These are phyloP conservation scores for Nemania diffusa DNA, from an alignment of 2,329 filamentous ascomycete species.

Conservation along the genomic window DNA sequence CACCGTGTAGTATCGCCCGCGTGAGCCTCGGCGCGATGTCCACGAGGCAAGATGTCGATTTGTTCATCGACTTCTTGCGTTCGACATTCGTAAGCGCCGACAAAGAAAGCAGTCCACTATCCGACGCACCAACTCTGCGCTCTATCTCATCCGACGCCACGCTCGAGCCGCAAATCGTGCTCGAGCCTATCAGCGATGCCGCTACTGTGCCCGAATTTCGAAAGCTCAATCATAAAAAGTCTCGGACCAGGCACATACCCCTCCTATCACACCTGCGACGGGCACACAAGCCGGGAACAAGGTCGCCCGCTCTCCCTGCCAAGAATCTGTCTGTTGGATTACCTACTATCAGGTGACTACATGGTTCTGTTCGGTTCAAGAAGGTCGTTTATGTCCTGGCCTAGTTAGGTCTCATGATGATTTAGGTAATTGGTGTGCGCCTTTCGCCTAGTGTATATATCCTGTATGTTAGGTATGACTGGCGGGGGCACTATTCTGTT, in stretches of 20 bases:
- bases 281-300: constrained; percentile 18
- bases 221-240: constrained; percentile 22
- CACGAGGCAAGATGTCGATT: constrained; percentile 63
- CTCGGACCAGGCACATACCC: constrained; percentile 26
- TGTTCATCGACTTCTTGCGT: constrained; percentile 59
- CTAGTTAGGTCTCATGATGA: neutral
- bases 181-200: constrained; percentile 2
- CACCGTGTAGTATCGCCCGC: constrained; percentile 62
- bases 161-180: constrained; percentile 16
- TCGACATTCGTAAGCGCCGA: constrained; percentile 50
- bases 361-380: neutral
- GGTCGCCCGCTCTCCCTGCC: constrained; percentile 22
- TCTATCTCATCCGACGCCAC: constrained; percentile 32
- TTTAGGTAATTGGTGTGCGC: constrained; percentile 9
- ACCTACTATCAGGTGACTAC: constrained; percentile 16
- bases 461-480: constrained; percentile 11
- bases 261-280: constrained; percentile 30
- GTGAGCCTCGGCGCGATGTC: constrained; percentile 72
- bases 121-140: constrained; percentile 33
- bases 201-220: constrained; percentile 10
- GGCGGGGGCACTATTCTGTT: constrained; percentile 10
- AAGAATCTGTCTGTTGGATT: constrained; percentile 16
- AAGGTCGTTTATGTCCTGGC: neutral
- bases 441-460: constrained; percentile 16
- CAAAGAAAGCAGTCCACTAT: constrained; percentile 35